Evolutionary conservation across 208 protist genomes (phyloP).

Genomic region (Giardia duodenalis): DNA sequence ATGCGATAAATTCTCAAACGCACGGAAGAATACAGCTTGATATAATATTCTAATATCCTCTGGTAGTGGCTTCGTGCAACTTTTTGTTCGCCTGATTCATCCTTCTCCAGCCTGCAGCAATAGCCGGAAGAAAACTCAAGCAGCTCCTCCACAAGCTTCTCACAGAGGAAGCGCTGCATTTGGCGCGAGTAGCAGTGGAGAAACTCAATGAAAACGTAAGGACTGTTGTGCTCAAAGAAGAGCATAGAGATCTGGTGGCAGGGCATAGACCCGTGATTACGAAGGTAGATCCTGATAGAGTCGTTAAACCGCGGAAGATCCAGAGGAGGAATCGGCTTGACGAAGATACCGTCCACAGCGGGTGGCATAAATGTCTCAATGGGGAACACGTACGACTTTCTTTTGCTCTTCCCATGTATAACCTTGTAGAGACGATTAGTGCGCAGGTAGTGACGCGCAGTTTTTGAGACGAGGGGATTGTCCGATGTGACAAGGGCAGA

Average conservation of each 20-base stretch:
- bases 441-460: too few relatives aligned
- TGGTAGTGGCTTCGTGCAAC: neutral
- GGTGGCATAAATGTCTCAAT: neutral
- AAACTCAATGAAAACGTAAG: neutral
- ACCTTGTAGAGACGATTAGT: neutral
- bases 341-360: neutral
- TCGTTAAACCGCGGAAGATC: neutral
- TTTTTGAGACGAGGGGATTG: too few relatives aligned
- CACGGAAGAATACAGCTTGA: neutral
- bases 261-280: neutral
- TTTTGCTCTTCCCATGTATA: neutral
- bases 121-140: neutral
- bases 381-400: neutral
- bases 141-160: neutral
- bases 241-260: neutral
- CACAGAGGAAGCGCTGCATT: neutral
- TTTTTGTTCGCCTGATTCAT: too few relatives aligned
- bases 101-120: neutral
- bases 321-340: too few relatives aligned
- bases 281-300: neutral
- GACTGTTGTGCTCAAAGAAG: neutral
- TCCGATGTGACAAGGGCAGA: too few relatives aligned
- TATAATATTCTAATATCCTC: neutral
- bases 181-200: neutral
- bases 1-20: neutral